Evolutionary conservation across 306 rosid genomes (phyloP).

Genomic region (Styphnolobium japonicum): DNA sequence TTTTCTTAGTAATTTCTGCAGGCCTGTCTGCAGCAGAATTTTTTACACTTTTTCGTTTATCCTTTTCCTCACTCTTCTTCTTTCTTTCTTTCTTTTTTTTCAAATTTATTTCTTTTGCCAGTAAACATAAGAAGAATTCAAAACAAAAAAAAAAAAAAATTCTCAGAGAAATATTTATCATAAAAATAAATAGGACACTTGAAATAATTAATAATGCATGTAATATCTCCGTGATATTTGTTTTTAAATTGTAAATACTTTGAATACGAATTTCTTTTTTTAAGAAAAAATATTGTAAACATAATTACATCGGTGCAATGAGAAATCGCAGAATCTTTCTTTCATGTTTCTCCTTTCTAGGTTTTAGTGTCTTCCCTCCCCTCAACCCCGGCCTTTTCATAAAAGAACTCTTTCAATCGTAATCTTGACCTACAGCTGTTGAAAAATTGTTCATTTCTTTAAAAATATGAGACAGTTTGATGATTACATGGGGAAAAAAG

Average conservation of each 20-base stretch:
- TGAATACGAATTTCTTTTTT: too few species aligned
- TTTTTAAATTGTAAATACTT: too few species aligned
- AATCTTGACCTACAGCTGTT: not conserved
- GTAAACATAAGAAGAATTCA: not conserved
- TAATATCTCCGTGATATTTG: too few species aligned
- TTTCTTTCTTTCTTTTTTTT: not conserved
- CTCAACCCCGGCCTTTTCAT: too few species aligned
- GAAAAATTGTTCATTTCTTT: not conserved
- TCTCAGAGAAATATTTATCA: not conserved
- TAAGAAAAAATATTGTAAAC: too few species aligned
- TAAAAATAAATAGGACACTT: too few species aligned
- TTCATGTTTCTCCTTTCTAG: not conserved
- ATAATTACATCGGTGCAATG: too few species aligned
- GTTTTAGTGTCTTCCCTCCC: too few species aligned
- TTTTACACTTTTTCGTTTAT: not conserved
- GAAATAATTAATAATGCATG: too few species aligned
- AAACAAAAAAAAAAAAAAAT: not conserved
- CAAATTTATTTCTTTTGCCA: not conserved
- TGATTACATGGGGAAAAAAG: too few species aligned
- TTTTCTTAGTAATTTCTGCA: not conserved
- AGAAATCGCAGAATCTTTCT: too few species aligned
- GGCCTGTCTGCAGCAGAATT: not conserved
- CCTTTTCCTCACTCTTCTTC: too few species aligned
- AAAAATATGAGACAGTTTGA: not conserved
- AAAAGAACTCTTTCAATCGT: not conserved